Conservation (phyloP, 176 grass and related monocot species). For the Oryza longistaminata region DNA sequence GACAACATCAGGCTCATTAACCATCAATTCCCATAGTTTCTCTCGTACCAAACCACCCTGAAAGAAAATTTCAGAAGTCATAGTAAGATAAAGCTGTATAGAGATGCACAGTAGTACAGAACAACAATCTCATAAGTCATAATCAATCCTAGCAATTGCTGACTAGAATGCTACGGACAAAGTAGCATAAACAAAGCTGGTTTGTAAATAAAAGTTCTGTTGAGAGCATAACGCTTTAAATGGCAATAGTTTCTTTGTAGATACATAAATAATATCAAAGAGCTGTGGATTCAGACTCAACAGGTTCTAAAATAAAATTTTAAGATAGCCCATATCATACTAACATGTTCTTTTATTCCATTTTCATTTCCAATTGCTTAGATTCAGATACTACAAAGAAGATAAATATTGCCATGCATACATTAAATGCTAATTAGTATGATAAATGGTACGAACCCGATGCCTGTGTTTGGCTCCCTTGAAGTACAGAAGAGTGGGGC, state of each 20-base stretch:
- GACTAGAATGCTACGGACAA: not conserved
- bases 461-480: constrained; percentile 94
- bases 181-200: not conserved
- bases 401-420: not conserved
- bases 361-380: not conserved
- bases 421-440: not conserved
- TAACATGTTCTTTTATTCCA: not conserved
- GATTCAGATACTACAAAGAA: not conserved
- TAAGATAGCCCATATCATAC: not conserved
- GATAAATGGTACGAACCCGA: constrained; percentile 60
- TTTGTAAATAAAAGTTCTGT: not conserved
- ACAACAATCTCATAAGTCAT: not conserved
- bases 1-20: constrained; percentile 66
- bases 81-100: not conserved
- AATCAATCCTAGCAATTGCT: not conserved
- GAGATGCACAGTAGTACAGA: not conserved
- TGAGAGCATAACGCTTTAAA: not conserved
- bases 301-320: not conserved
- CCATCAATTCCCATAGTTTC: constrained; percentile 83
- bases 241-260: not conserved
- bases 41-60: constrained; percentile 91
- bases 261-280: not conserved
- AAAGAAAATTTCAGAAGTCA: constrained; percentile 5
- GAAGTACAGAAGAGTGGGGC: constrained; percentile 79
- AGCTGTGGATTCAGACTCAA: not conserved